Percentiles rank a stretch among this genome's conserved stretches.
Conservation (phyloP, 805 yeast species). For the Candida chilensis region DNA sequence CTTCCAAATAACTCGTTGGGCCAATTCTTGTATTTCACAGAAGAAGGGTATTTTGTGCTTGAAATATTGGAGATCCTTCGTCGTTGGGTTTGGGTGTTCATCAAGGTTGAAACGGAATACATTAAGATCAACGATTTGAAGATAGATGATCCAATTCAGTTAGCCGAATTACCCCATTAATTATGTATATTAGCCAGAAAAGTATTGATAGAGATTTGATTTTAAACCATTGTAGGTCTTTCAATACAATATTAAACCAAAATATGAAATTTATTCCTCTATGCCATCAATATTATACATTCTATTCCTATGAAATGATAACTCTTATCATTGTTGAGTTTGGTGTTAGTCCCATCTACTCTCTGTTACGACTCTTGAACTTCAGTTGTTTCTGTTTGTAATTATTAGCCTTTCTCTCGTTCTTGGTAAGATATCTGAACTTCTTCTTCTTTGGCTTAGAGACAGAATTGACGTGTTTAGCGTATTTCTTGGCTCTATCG, state of each 20-base stretch:
- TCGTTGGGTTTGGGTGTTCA: conserved; percentile 84
- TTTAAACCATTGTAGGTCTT: too few relatives aligned
- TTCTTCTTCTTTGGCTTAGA: conserved; percentile 54
- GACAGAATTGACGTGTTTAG: conserved; percentile 37
- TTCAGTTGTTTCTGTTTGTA: conserved; percentile 30
- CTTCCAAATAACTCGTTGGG: conserved; percentile 15
- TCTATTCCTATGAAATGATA: too few relatives aligned
- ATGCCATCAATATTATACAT: too few relatives aligned
- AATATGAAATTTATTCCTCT: too few relatives aligned
- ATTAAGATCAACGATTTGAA: conserved; percentile 7
- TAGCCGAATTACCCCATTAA: conserved; percentile 1
- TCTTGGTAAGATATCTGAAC: conserved; percentile 79
- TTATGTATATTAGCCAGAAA: background rate
- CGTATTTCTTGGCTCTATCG: conserved; percentile 75
- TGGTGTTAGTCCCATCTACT: too few relatives aligned
- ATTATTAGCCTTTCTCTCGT: conserved; percentile 56
- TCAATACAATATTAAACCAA: too few relatives aligned
- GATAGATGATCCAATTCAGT: conserved; percentile 1
- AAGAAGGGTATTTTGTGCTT: conserved; percentile 54
- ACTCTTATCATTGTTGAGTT: too few relatives aligned
- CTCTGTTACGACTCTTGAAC: too few relatives aligned
- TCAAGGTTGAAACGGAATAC: conserved; percentile 78
- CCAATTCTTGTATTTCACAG: conserved; percentile 23
- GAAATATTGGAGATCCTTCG: conserved; percentile 72
- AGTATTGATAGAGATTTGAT: too few relatives aligned